Base-by-base conservation (phyloP, 306 rosid genomes). In the Gastrolobium villosum region DNA sequence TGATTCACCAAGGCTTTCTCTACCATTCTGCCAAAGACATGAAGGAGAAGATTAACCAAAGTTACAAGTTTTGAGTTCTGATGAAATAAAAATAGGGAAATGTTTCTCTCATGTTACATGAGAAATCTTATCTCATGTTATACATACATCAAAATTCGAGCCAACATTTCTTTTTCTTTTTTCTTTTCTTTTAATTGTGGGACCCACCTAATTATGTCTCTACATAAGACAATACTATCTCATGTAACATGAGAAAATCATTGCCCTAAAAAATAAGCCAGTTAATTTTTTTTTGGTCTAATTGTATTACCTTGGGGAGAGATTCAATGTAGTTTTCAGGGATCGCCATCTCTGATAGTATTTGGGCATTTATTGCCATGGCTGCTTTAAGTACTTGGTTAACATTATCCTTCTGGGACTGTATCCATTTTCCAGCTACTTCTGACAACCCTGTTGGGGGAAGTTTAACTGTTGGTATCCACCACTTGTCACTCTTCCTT, bases 321-420 rank as follows among this genome's bases (percentile, higher is more conserved):
- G 96, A 87, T 36, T 94, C 98, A 14, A 90, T 94, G 85, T 94
- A 91, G 88, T 81, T 94, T 0, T 94, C 98, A 39, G 97, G 97
- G 34, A 94, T 82, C 63, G 64, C 94, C 92, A 91, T 94, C 77
- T 94, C 97, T 26, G 94, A 81, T 6, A 96, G 80, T 1, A 90
- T 86, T 84, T 93, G 97, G 65, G 97, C 92, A 79, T 96, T 96
- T n/a, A 96, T 96, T 0, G 98, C 97, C 97, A 91, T 91, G 86
- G 99, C 92, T 79, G 97, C 99, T 84, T 93, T 96, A 3, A 93
- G 88, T 13, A 91, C 92, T 87, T 91, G 98, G 81, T 84, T 88
- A 53, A 87, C 90, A 41, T 88, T 84, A 3, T 96, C 98, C 83
- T 89, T 93, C 80, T 88, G 92, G 69, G 36, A 77, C 14, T 72